Conservation (phyloP, 306 rosid genomes). For the Quercus mongolica region DNA sequence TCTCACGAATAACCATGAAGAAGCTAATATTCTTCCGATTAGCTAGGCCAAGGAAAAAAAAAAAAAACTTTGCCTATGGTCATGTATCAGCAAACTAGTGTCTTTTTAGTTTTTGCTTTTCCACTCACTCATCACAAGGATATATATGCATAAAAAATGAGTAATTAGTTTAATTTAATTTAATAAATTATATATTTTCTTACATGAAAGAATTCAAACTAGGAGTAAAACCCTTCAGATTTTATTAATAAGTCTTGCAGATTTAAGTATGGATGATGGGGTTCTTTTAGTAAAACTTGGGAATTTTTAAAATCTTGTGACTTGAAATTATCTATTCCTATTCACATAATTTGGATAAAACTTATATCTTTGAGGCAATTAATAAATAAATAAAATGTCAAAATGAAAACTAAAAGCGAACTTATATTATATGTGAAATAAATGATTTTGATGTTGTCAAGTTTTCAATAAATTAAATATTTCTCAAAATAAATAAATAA, state of each 20-base stretch:
- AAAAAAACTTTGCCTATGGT: background rate
- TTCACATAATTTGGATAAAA: no score
- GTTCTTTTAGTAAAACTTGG: background rate
- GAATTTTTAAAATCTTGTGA: no score
- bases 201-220: background rate
- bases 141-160: background rate
- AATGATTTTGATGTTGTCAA: no score
- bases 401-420: no score
- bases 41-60: constrained; percentile 19
- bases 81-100: background rate
- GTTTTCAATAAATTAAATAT: no score
- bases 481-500: no score
- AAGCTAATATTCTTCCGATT: constrained; percentile 54
- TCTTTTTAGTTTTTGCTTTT: background rate
- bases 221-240: background rate
- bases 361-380: no score
- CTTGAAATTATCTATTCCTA: no score
- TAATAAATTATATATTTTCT: background rate
- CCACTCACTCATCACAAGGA: background rate
- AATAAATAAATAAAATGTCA: no score
- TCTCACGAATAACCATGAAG: constrained; percentile 48
- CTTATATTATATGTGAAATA: no score
- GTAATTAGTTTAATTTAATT: constrained; percentile 8
- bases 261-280: background rate
- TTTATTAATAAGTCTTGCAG: background rate